Evolutionary conservation across 2,329 filamentous ascomycete genomes (phyloP), one percentile per base, ranked within the genome.

Genomic region (Neofusicoccum kwambonambiense): DNA sequence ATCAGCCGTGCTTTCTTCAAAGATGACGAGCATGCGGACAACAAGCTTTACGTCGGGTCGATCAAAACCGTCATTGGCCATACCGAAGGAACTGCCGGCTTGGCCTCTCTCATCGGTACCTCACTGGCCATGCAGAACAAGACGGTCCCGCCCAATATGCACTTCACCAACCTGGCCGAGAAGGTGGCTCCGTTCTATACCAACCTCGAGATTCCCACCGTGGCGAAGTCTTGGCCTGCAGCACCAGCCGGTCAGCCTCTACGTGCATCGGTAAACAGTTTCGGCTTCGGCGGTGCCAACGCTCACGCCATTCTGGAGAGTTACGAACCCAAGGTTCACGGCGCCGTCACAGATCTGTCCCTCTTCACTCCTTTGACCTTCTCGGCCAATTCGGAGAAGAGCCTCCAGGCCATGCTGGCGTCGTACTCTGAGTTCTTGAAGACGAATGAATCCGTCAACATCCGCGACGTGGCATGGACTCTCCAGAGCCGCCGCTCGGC

Each of bases 61-160:
- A 44, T 58, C 34, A 61, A 45, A 78, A 79, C 68, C 74, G 74
- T 77, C 47, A 70, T 79, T 52, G 77, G 77, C 6, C 77, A 78
- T 62, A 72, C 72, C 2, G 73, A 79, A 69, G 75, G 72, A 22
- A 70, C 73, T 4, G 71, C 72, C 34, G 75, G 74, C 15, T 57
- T 77, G 2, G 71, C 70, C 15, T 71, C 71, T 17, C 39, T 77
- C 35, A 65, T 77, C 13, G 76, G 76, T 27, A 72, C 73, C 15
- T 70, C 71, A 2, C 66, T 79, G 42, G 72, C 76, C 0, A 67
- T 82, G 19, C 72, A 77, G 65, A 65, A 78, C 66, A 66, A 66
- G 5, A 68, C 64, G 1, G 67, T 77, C n/a, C 75, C 75, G 2
- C 69, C 72, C 19, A 76, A 75, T 31, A 65, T 76, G 58, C 70